These are phyloP conservation scores for Starmerella lactis-condensi DNA, from an alignment of 805 yeast genomes.

Conservation along the genomic window DNA sequence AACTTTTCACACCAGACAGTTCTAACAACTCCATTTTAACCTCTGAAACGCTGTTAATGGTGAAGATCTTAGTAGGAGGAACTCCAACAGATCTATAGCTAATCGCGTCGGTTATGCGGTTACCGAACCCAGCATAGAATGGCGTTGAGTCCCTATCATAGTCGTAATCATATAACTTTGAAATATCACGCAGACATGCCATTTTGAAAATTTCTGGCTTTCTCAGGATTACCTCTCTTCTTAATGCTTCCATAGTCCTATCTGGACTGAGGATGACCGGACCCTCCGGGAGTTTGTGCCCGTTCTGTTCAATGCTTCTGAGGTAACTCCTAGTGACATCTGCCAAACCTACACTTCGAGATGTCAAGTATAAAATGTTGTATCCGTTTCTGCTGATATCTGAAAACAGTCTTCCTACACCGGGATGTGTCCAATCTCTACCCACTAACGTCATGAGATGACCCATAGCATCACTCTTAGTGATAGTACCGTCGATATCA, in stretches of 20 bases:
- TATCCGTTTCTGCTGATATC: constrained; percentile 80
- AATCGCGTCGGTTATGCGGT: constrained; percentile 87
- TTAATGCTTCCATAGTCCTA: constrained; percentile 85
- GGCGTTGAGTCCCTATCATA: constrained; percentile 36
- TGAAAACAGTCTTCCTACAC: constrained; percentile 80
- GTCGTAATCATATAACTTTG: constrained; percentile 41
- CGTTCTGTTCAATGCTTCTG: constrained; percentile 58
- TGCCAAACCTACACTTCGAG: constrained; percentile 89
- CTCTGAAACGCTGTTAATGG: constrained; percentile 90
- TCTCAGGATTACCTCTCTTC: constrained; percentile 76
- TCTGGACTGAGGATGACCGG: constrained; percentile 94
- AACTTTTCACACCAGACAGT: constrained; percentile 75
- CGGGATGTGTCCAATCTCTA: constrained; percentile 93
- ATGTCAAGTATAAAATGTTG: constrained; percentile 81
- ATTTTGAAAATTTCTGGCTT: constrained; percentile 97
- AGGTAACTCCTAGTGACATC: constrained; percentile 78
- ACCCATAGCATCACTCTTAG: constrained; percentile 93
- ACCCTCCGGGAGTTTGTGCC: constrained; percentile 57
- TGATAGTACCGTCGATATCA: constrained; percentile 95
- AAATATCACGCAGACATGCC: constrained; percentile 83
- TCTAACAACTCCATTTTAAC: constrained; percentile 93
- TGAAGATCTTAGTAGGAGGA: constrained; percentile 84
- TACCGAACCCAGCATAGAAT: constrained; percentile 95
- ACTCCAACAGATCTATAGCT: constrained; percentile 86
- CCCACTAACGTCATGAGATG: constrained; percentile 88